Base-by-base conservation (phyloP, 768 basidiomycete species). In the Trametes cubensis region DNA sequence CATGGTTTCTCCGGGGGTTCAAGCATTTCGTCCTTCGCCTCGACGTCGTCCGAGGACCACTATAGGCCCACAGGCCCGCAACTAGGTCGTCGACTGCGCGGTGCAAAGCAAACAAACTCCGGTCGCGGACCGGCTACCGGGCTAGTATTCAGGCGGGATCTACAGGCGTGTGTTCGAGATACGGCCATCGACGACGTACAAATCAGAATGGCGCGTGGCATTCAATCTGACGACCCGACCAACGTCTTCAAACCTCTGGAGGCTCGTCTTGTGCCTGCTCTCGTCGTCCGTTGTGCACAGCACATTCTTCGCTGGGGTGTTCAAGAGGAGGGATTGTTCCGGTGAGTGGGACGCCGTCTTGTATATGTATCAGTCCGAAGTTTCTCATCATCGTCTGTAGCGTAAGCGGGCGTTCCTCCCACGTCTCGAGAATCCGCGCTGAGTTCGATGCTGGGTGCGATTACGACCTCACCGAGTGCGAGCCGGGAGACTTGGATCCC, bases 401-500 rank as follows among this genome's bases (percentile, higher is more conserved):
- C 57, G 85, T 97, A 59, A 88, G 82, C 60, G 95, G 95, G 15
- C 83, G 93, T 60, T 84, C 92, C 28, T 86, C 88, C 17, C 95
- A 97, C 76, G 83, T 93, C 26, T 76, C 83, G 23, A 88, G 84
- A 70, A 74, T 97, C 66, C 80, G 90, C 30, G 77, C 80, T 20
- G 92, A 94, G 71, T 96, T 95, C 70, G 94, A 95, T 73, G 83
- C 85, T 23, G 92, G 90, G 50, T 90, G 88, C 54, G 95, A 98
- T 76, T 93, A 88, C 68, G 88, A 94, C 70, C 83, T 98, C 77
- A 76, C 80, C 42, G 83, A 85, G 63, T 90, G 87, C 64, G 82
- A 83, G 52, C 94, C 94, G 25, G 86, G 90, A 8, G 94, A 98
- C 69, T 76, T 98, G 39, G 95, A 98, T 71, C 95, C 95, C 49